Base-by-base conservation (phyloP, 2,329 filamentous ascomycete genomes). In the Beauveria caledonica region DNA sequence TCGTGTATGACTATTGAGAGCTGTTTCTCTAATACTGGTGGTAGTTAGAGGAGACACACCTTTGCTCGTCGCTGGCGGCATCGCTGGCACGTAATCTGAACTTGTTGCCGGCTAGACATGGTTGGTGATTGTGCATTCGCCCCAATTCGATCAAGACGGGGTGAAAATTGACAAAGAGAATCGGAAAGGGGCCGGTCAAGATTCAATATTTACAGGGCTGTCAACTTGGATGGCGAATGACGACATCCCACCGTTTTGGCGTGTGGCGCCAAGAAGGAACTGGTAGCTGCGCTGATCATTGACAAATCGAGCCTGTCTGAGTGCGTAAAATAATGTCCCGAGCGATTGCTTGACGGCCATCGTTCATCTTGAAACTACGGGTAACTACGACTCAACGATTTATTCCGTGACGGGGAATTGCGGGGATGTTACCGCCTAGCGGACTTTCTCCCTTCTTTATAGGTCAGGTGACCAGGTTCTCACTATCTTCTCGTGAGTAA, bases 21-120 rank as follows among this genome's bases (percentile, higher is more conserved):
- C 45, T 13, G 45, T 4, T 13, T 13, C 45, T 3, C 46, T n/a
- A 9, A 2, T 29, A 15, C 23, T 49, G 23, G 17, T 5, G 27
- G 48, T 25, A n/a, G n/a, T n/a, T n/a, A 17, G 21, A 15, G 39
- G 6, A 23, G 40, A 6, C 62, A 6, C 7, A 57, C 62, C 63
- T 64, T 64, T 53, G 60, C 46, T 44, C 63, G 57, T 29, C 60
- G 61, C 33, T 62, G 48, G 29, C 63, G 63, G 49, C 63, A 64
- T 29, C 57, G 54, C 36, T 62, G 49, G 29, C 63, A 64, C 5
- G 63, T 62, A n/a, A 19, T 51, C 23, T 54, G 29, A 4, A 51
- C 51, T 19, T 52, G 58, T 44, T 25, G 51, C 6, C 51, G 50
- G 25, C 33, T 33, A 9, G 51, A 44, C 58, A 60, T 60, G n/a